A percentile compares a stretch with the other conserved stretches of the same genome.
Evolutionary conservation across 192 early-diverging fungal genomes (phyloP).

Genomic region (Linnemannia hyalina): DNA sequence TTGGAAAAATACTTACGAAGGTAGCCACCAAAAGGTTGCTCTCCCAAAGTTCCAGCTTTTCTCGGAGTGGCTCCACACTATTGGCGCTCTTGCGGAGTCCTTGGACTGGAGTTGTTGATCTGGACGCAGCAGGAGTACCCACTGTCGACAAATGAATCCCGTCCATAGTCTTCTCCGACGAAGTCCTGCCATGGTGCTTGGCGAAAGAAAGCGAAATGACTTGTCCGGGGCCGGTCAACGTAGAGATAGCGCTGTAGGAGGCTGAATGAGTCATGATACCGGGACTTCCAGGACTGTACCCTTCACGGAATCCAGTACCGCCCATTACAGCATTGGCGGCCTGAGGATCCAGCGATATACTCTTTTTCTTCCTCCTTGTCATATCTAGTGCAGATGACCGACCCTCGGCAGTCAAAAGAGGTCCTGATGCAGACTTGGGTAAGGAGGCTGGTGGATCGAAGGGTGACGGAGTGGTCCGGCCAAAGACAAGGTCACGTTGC

Average conservation of each 20-base stretch:
- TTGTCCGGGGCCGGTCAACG: neutral
- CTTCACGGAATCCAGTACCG: constrained; percentile 22
- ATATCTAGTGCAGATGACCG: constrained; percentile 18
- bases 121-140: constrained; percentile 21
- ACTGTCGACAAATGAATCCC: constrained; percentile 2
- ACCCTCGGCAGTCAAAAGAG: constrained; percentile 3
- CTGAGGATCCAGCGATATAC: constrained; percentile 50
- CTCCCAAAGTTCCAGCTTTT: constrained; percentile 51
- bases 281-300: constrained; percentile 32
- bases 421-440: constrained; percentile 41
- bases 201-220: neutral
- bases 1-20: constrained; percentile 55
- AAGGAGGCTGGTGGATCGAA: constrained; percentile 24
- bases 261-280: constrained; percentile 29
- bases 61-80: constrained; percentile 19
- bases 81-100: constrained; percentile 30
- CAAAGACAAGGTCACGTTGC: constrained; percentile 43
- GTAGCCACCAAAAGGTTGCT: constrained; percentile 57
- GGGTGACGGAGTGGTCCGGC: neutral
- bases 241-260: constrained; percentile 39
- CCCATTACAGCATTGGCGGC: constrained; percentile 48
- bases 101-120: constrained; percentile 46
- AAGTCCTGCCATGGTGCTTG: constrained; percentile 32
- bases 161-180: constrained; percentile 37
- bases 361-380: constrained; percentile 43